Evolutionary conservation across 352 stramenopile genomes (phyloP).

Genomic region (Nothophytophthora sp.): DNA sequence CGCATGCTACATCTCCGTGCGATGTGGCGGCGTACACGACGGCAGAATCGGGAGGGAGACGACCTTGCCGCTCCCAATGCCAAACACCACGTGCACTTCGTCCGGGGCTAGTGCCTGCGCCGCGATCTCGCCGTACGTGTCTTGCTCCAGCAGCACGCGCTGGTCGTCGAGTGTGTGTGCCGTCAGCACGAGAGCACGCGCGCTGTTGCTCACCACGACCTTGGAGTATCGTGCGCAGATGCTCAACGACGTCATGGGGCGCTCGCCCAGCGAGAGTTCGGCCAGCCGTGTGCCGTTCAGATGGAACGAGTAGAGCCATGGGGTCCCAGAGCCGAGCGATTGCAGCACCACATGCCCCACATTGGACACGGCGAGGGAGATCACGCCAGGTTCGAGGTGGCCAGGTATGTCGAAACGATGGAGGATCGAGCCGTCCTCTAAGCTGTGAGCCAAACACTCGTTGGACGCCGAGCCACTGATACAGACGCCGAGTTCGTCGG

Average conservation of each 20-base stretch:
- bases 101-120: conserved; percentile 69
- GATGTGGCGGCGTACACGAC: conserved; percentile 4
- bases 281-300: conserved; percentile 70
- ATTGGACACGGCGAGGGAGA: conserved; percentile 60
- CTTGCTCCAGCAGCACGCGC: conserved; percentile 53
- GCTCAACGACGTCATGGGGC: conserved; percentile 49
- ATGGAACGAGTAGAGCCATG: conserved; percentile 73
- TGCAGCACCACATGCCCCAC: conserved; percentile 76
- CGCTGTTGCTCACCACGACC: conserved; percentile 65
- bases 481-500: conserved; percentile 74
- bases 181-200: conserved; percentile 44
- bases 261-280: conserved; percentile 27
- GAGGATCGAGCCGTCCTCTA: conserved; percentile 70
- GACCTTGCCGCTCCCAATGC: conserved; percentile 53
- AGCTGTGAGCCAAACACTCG: conserved; percentile 64
- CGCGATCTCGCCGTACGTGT: conserved; percentile 47
- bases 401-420: conserved; percentile 52
- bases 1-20: conserved; percentile 29
- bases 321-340: conserved; percentile 53
- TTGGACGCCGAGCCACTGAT: conserved; percentile 70
- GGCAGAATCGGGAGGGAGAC: conserved; percentile 51
- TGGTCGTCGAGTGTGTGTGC: conserved; percentile 49
- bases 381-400: conserved; percentile 41
- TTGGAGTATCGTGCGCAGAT: conserved; percentile 69
- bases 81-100: conserved; percentile 76